Evolutionary conservation across 1,139 yeast genomes (phyloP).

Genomic region (Hansenula sp.): DNA sequence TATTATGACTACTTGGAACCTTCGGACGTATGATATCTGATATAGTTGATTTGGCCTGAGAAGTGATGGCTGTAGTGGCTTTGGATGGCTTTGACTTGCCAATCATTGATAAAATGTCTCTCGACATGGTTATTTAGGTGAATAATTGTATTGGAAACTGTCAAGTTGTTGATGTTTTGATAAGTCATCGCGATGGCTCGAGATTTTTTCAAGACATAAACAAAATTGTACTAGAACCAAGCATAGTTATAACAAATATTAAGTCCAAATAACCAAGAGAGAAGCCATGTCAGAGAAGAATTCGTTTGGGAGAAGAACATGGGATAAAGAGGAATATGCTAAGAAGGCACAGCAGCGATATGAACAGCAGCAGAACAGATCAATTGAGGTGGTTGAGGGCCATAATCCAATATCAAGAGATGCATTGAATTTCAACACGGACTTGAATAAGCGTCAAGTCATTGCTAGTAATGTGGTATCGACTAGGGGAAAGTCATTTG

Average conservation of each 20-base stretch:
- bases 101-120: slow-evolving; percentile 9
- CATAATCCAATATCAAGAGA: slow-evolving; percentile 16
- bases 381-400: slow-evolving; percentile 12
- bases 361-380: slow-evolving; percentile 15
- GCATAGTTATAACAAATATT: no score
- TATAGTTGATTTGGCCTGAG: neutral
- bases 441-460: slow-evolving; percentile 40
- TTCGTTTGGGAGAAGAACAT: slow-evolving; percentile 57
- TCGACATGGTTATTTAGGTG: slow-evolving; percentile 7
- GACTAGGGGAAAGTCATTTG: slow-evolving; percentile 61
- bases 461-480: slow-evolving; percentile 37
- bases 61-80: neutral
- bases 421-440: slow-evolving; percentile 34
- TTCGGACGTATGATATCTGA: neutral
- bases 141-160: no score
- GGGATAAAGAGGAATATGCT: slow-evolving; percentile 68
- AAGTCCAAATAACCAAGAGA: neutral
- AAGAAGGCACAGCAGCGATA: slow-evolving; percentile 35
- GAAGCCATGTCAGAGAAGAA: slow-evolving; percentile 16
- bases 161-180: neutral
- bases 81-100: neutral
- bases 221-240: no score
- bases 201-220: neutral
- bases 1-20: neutral
- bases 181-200: neutral